Evolutionary conservation across 2,329 filamentous ascomycete genomes (phyloP).

Genomic region (Talaromyces sp.): DNA sequence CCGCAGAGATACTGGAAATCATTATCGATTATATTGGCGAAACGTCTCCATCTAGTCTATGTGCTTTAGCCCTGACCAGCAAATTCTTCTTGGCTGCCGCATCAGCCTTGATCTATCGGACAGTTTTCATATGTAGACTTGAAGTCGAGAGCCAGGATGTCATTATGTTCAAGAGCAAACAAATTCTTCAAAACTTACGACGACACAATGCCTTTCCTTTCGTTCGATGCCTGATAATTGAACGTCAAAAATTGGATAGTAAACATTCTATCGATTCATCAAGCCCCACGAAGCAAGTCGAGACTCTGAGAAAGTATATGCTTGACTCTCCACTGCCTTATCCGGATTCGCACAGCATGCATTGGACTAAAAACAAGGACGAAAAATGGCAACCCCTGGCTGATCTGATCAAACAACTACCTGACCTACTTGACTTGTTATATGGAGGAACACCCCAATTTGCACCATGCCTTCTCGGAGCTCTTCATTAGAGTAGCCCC

Average conservation of each 20-base stretch:
- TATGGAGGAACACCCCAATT: neutral
- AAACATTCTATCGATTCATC: neutral
- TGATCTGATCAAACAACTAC: neutral
- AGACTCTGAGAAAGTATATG: neutral
- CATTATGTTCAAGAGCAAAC: neutral
- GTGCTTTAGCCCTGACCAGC: neutral
- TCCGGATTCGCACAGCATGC: neutral
- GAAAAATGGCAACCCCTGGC: neutral
- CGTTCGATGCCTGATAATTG: neutral
- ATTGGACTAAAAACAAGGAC: neutral
- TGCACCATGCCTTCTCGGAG: neutral
- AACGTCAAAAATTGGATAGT: neutral
- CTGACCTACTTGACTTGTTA: neutral
- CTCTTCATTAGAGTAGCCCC: neutral
- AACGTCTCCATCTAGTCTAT: neutral
- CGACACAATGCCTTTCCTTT: neutral
- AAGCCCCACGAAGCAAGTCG: neutral
- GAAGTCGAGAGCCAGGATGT: neutral
- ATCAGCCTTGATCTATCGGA: neutral
- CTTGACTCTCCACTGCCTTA: neutral
- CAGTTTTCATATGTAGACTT: neutral
- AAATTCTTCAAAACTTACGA: neutral
- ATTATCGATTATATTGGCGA: neutral
- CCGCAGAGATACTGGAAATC: neutral
- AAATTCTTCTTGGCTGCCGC: neutral